Conservation (phyloP, 2,329 filamentous ascomycete species). For the Neopestalotiopsis clavispora region DNA sequence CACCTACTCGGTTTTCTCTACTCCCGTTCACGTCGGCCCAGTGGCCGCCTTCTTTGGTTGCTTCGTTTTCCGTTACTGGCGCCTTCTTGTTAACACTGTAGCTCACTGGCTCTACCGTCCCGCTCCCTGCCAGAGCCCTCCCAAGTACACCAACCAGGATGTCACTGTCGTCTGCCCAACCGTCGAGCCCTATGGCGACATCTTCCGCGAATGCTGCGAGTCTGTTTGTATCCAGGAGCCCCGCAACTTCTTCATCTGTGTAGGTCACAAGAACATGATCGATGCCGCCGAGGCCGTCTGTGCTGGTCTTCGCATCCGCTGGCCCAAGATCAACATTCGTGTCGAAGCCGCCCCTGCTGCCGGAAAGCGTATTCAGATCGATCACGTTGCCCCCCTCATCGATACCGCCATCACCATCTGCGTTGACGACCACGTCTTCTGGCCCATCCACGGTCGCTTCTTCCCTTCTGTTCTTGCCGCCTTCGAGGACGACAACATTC, state of each 20-base stretch:
- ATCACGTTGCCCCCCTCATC: conserved; percentile 41
- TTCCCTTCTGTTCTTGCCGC: conserved; percentile 47
- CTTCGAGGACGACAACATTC: conserved; percentile 51
- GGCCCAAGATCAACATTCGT: conserved; percentile 32
- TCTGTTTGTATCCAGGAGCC: conserved; percentile 46
- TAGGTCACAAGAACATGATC: conserved; percentile 36
- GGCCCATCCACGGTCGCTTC: conserved; percentile 42
- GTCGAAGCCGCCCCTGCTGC: conserved; percentile 39
- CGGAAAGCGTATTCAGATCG: conserved; percentile 56
- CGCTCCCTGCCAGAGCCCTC: conserved; percentile 28
- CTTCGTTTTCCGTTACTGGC: conserved; percentile 50
- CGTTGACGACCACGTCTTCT: conserved; percentile 60
- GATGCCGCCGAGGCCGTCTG: conserved; percentile 23
- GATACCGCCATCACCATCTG: conserved; percentile 48
- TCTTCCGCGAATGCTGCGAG: conserved; percentile 47
- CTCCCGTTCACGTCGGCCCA: not conserved
- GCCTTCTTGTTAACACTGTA: conserved; percentile 48
- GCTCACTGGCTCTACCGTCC: conserved; percentile 47
- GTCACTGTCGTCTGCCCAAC: conserved; percentile 59
- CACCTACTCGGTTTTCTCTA: not conserved
- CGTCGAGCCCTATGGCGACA: conserved; percentile 44
- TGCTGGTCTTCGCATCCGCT: conserved; percentile 16
- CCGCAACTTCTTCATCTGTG: conserved; percentile 46
- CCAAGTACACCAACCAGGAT: conserved; percentile 40
- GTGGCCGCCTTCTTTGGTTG: conserved; percentile 25